phyloP scores from a whole-genome alignment of 495 filamentous ascomycete species.

The Baudoinia panamericana region DNA sequence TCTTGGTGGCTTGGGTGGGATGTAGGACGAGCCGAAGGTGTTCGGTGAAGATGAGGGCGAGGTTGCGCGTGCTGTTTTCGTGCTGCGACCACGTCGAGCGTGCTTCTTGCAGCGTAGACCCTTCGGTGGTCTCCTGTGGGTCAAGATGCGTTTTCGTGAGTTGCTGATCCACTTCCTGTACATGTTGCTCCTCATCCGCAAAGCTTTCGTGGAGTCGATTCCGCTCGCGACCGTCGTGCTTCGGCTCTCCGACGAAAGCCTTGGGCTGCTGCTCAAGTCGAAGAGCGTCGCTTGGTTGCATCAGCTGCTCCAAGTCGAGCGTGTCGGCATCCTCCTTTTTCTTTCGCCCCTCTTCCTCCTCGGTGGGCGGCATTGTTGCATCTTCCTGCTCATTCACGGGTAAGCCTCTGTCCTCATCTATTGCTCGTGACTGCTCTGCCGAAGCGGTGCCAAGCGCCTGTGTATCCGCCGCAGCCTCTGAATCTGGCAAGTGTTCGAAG shows the following conservation, averaged over 20 bases:
- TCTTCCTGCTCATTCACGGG: constrained; percentile 51
- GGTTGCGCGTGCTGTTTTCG: constrained; percentile 66
- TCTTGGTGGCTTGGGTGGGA: constrained; percentile 87
- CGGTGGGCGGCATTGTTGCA: constrained; percentile 43
- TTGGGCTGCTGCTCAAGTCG: constrained; percentile 6
- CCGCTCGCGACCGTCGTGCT: constrained; percentile 1
- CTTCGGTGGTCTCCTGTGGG: constrained; percentile 33
- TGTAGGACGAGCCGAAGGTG: constrained; percentile 91
- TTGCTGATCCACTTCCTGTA: constrained; percentile 60
- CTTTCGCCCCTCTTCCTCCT: constrained; percentile 40
- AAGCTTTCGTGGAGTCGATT: constrained; percentile 9
- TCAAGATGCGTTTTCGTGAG: constrained; percentile 60
- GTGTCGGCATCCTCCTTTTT: constrained; percentile 37
- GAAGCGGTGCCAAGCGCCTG: constrained; percentile 84
- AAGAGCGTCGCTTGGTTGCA: neutral
- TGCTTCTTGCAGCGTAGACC: constrained; percentile 39
- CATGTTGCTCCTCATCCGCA: constrained; percentile 39
- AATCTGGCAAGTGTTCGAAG: constrained; percentile 81
- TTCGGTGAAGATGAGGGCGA: constrained; percentile 77
- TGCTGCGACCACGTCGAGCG: constrained; percentile 74
- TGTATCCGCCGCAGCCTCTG: constrained; percentile 63
- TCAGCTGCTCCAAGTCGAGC: constrained; percentile 30
- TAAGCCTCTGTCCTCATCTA: constrained; percentile 76
- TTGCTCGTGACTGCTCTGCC: constrained; percentile 67
- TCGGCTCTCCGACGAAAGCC: constrained; percentile 14